Evolutionary conservation across 2,329 filamentous ascomycete species (phyloP).

Genomic region (Westerdykella ornata): DNA sequence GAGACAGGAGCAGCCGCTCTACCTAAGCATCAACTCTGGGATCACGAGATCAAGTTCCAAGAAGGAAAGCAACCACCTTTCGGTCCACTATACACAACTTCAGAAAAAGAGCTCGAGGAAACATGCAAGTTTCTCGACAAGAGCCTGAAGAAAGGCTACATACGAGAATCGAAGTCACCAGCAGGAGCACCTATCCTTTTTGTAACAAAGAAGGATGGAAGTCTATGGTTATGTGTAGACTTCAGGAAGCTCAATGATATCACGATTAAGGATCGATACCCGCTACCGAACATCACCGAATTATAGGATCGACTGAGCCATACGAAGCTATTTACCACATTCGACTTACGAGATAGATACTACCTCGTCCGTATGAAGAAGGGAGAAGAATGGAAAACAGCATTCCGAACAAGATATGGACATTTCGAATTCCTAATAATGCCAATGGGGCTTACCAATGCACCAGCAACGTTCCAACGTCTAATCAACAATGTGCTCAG

Average conservation of each 20-base stretch:
- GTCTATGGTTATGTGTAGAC: constrained; percentile 4
- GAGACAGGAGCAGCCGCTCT: background rate
- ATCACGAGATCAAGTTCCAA: background rate
- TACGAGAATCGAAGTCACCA: background rate
- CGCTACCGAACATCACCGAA: constrained; percentile 7
- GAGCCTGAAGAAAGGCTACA: background rate
- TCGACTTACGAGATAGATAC: constrained; percentile 4
- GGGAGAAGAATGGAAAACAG: constrained; percentile 8
- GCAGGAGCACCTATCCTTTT: background rate
- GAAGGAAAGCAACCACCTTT: background rate
- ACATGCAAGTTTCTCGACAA: background rate
- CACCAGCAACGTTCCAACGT: constrained; percentile 1
- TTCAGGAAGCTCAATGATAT: constrained; percentile 1
- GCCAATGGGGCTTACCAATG: constrained; percentile 20
- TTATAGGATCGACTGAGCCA: constrained; percentile 4
- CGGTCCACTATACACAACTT: background rate
- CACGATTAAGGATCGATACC: constrained; percentile 7
- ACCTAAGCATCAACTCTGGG: background rate
- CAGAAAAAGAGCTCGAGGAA: background rate
- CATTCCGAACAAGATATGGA: constrained; percentile 11
- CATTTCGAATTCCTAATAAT: constrained; percentile 20
- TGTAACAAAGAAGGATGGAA: background rate
- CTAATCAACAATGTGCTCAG: too few relatives aligned
- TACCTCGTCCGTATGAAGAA: constrained; percentile 4
- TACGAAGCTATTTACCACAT: constrained; percentile 5